A percentile compares a stretch with the other conserved stretches of the same genome.
These are phyloP conservation scores for Cordyceps militaris DNA, from an alignment of 2,329 filamentous ascomycete genomes.

Conservation along the genomic window DNA sequence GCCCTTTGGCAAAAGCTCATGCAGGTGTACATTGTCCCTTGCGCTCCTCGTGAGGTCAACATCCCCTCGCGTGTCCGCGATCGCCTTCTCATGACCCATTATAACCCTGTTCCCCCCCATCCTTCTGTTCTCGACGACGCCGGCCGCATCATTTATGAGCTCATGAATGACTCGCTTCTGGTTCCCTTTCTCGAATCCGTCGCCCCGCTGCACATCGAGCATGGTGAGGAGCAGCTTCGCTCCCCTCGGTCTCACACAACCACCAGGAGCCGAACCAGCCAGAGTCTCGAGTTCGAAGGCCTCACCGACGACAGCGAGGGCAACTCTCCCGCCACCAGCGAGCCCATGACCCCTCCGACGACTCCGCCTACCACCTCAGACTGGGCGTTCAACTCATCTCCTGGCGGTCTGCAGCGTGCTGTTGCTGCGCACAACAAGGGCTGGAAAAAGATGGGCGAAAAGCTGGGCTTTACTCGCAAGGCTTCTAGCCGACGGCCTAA, in stretches of 20 bases:
- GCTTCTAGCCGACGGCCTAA: conserved; percentile 36
- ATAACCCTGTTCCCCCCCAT: conserved; percentile 57
- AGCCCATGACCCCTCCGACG: conserved; percentile 68
- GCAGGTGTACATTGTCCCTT: conserved; percentile 82
- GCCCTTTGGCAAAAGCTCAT: conserved; percentile 83
- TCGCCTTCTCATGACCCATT: conserved; percentile 54
- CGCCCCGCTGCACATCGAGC: conserved; percentile 30
- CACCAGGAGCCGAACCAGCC: conserved; percentile 35
- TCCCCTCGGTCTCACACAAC: conserved; percentile 41
- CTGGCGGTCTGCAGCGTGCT: conserved; percentile 47
- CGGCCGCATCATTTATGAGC: conserved; percentile 80
- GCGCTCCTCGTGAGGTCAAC: conserved; percentile 82
- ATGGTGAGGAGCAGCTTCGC: conserved; percentile 30
- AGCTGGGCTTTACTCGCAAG: conserved; percentile 52
- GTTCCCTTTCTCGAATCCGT: conserved; percentile 79
- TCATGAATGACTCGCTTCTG: conserved; percentile 96
- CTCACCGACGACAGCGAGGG: conserved; percentile 60
- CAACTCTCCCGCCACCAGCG: conserved; percentile 47
- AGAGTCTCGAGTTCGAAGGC: conserved; percentile 42
- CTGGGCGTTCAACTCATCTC: conserved; percentile 44
- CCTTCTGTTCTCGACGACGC: conserved; percentile 75
- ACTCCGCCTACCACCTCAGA: conserved; percentile 59
- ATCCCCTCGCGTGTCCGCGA: conserved; percentile 81
- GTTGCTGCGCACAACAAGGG: conserved; percentile 49
- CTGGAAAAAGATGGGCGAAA: conserved; percentile 59